Base-by-base conservation (phyloP, 2,329 filamentous ascomycete genomes). In the Colletotrichum sp. region DNA sequence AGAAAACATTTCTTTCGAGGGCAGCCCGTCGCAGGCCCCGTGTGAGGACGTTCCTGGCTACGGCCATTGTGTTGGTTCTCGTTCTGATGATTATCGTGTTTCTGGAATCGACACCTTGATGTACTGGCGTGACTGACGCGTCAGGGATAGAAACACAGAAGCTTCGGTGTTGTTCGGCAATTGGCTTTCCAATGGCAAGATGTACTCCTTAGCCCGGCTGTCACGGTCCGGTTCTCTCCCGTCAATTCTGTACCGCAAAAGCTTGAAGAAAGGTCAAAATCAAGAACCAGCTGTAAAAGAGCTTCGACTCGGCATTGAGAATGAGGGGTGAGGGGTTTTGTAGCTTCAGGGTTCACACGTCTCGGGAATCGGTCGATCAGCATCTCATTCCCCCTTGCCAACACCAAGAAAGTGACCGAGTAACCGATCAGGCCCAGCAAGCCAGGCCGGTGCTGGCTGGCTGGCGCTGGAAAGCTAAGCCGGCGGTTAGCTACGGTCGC, bases 291-390 rank as follows among this genome's bases (percentile, higher is more conserved):
- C 16, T 55, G 28, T 55, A 22, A 52, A 39, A 30, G 18, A 69
- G 62, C 36, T 75, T 32, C 16, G 5, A 3, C 22, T 12, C 7
- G 8, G 9, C 13, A 22, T 8, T 48, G 12, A 6, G 16, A 48
- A 63, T 44, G 70, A 68, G 70, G 73, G 70, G 70, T 73, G 69
- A 75, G 70, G 70, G 70, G 70, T 73, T 75, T 75, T 64, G 73
- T 64, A 72, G 73, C 70, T 73, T 64, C 32, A 75, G 64, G 69
- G 69, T 64, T 75, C 57, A 26, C 57, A 52, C 12, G 28, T 30
- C 63, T 65, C 55, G 57, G 69, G 26, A 64, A 34, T 65, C 59
- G 34, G 64, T 69, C 64, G 44, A 76, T 73, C 70, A 60, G 9
- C 28, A 34, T 64, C 22, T 39, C n/a, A 12, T 32, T 8, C 15